Evolutionary conservation across 1,139 yeast genomes (phyloP), one percentile per base, ranked within the genome.

Genomic region (Protomyces arabidopsidicola): DNA sequence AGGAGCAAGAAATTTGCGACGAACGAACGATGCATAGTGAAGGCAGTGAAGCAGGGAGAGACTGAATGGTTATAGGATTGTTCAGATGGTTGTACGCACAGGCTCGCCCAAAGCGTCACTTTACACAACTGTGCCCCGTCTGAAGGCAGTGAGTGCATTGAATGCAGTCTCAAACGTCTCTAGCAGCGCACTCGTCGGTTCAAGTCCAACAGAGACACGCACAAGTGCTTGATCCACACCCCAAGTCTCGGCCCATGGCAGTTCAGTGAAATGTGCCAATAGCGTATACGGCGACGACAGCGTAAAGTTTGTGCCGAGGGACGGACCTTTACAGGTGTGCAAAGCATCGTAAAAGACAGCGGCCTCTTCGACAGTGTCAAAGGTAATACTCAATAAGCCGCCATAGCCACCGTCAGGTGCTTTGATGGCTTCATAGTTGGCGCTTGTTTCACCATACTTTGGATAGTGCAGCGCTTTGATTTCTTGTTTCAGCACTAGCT

Each of bases 271-370:
- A 74, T 93, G 97, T 0, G 97, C 97, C 67, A 93, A 79, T 56
- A 93, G 82, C 2, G 97, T 83, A 75, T 93, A 93, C 8, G 98
- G 98, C 72, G 96, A 90, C 3, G 90, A 91, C 70, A 91, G 79
- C 0, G 98, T 90, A 77, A 90, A 90, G 74, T 90, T 93, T 0
- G 98, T 90, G 3, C 98, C 98, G 69, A 93, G 80, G 18, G 96
- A 88, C 2, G 98, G 98, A 2, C 98, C 98, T 75, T 93, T 93
- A 68, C 93, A 89, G 65, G 91, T 77, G 58, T 82, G 79, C 57
- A 88, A 82, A 2, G 84, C 79, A 74, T 93, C 88, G 77, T 87
- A 93, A 73, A 93, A 93, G 35, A 77, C 78, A 53, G 81, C 80
- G 0, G 97, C 96, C 69, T 84, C 84, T 12, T 78, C 77, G 9